Evolutionary conservation across 1,139 yeast genomes (phyloP).

Genomic region (Geotrichum reessii): DNA sequence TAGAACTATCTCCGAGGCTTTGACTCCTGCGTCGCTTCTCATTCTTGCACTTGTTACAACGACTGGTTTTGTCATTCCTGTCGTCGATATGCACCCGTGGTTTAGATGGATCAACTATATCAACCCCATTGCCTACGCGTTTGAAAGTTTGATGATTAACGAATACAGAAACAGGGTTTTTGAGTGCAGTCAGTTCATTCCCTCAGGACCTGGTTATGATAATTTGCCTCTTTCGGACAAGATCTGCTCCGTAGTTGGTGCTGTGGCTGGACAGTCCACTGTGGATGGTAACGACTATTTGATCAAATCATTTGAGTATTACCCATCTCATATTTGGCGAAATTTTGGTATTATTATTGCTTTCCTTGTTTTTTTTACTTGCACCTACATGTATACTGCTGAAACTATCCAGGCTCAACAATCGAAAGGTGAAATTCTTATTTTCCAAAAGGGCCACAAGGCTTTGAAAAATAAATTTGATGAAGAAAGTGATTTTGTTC

Average conservation of each 20-base stretch:
- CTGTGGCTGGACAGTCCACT: constrained; percentile 48
- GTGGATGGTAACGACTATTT: constrained; percentile 58
- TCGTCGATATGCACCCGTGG: constrained; percentile 48
- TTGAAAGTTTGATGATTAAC: constrained; percentile 40
- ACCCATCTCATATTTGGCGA: constrained; percentile 64
- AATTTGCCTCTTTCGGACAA: constrained; percentile 36
- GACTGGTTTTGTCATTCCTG: constrained; percentile 49
- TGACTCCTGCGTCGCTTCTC: constrained; percentile 65
- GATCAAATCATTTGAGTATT: constrained; percentile 41
- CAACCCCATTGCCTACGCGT: constrained; percentile 45
- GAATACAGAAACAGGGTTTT: constrained; percentile 40
- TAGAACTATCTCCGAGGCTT: constrained; percentile 55
- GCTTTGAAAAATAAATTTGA: constrained; percentile 29
- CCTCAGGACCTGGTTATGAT: constrained; percentile 44
- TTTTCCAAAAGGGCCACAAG: constrained; percentile 44
- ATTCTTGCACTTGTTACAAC: constrained; percentile 50
- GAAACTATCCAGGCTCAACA: constrained; percentile 65
- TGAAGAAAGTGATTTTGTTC: constrained; percentile 29
- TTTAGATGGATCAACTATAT: constrained; percentile 47
- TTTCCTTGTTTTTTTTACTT: constrained; percentile 48
- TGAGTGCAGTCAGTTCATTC: constrained; percentile 43
- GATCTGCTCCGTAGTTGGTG: constrained; percentile 57
- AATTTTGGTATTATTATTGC: constrained; percentile 62
- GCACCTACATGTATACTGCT: constrained; percentile 49
- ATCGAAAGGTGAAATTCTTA: constrained; percentile 71